Base-by-base conservation (phyloP, 352 stramenopile species). In the Phytophthora syringae region DNA sequence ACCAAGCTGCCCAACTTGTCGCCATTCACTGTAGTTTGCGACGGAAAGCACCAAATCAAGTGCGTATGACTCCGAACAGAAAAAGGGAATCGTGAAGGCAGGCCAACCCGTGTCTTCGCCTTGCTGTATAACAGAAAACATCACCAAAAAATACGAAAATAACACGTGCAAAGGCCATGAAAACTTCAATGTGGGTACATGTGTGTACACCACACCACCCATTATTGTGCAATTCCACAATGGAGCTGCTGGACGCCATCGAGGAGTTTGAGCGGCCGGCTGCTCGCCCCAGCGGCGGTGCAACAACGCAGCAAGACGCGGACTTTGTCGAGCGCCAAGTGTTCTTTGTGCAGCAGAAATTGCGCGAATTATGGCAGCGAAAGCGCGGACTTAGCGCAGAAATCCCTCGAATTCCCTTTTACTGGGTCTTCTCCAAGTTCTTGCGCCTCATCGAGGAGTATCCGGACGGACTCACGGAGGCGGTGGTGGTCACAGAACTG, bases 381-480 rank as follows among this genome's bases (percentile, higher is more conserved):
- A 81, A 86, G 58, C 56, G 77, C 27, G 62, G 37, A 13, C 40
- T 32, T 13, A 39, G 39, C 20, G 49, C 18, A 18, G 50, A 80
- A 4, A 28, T 52, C 6, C 51, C 69, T 3, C 20, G 18, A 12
- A 52, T 89, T 7, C 75, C 82, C 4, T 92, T 81, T 22, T 71
- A 70, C 30, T 92, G 82, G 82, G 77, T 88, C 22, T 63, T 89
- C 34, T 77, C 80, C 22, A 81, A 81, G 63, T 54, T 88, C 3
- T 48, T 93, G 48, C 72, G 69, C 0, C 49, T 93, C 11, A 54
- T 89, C 15, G 77, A 85, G 50, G 79, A 82, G 52, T 92, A 92
- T 58, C 85, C 85, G 1, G 80, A 88, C 60, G 85, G 85, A 16
- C 50, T 93, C 5, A 92, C 85, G 0, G 76, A 89, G 39, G 80